phyloP scores from a whole-genome alignment of 805 yeast genomes.

The Candida chauliodis region DNA sequence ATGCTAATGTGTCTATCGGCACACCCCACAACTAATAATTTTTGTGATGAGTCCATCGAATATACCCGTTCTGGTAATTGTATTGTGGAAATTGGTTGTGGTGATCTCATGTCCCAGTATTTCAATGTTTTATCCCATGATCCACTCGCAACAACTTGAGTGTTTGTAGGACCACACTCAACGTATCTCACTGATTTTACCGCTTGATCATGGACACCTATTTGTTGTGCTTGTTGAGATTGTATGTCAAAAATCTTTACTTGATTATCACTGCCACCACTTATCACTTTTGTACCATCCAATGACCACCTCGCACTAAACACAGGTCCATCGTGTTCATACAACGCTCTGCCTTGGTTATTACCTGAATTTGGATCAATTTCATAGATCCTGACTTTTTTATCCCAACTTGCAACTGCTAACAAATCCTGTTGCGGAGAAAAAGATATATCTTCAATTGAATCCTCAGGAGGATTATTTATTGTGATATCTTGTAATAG shows the following conservation, averaged over 20 bases:
- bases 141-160: slow-evolving; percentile 82
- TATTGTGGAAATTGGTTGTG: slow-evolving; percentile 76
- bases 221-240: slow-evolving; percentile 75
- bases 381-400: slow-evolving; percentile 89
- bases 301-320: slow-evolving; percentile 74
- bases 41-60: slow-evolving; percentile 79
- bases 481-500: slow-evolving; percentile 67
- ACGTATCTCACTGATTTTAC: slow-evolving; percentile 74
- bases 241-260: slow-evolving; percentile 80
- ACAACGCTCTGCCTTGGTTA: slow-evolving; percentile 84
- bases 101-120: slow-evolving; percentile 92
- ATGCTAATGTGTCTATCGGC: slow-evolving; percentile 83
- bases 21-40: slow-evolving; percentile 85
- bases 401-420: slow-evolving; percentile 91
- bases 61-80: slow-evolving; percentile 88
- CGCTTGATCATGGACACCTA: slow-evolving; percentile 83
- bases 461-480: slow-evolving; percentile 86
- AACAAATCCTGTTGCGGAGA: slow-evolving; percentile 82
- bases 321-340: slow-evolving; percentile 87
- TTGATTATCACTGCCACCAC: slow-evolving; percentile 74
- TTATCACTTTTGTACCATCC: slow-evolving; percentile 84
- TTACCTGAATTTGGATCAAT: slow-evolving; percentile 66
- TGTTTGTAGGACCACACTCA: slow-evolving; percentile 78
- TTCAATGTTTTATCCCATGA: slow-evolving; percentile 95
- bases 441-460: slow-evolving; percentile 78